These are phyloP conservation scores for Starmerella floricola DNA, from an alignment of 805 yeast genomes.

Conservation along the genomic window DNA sequence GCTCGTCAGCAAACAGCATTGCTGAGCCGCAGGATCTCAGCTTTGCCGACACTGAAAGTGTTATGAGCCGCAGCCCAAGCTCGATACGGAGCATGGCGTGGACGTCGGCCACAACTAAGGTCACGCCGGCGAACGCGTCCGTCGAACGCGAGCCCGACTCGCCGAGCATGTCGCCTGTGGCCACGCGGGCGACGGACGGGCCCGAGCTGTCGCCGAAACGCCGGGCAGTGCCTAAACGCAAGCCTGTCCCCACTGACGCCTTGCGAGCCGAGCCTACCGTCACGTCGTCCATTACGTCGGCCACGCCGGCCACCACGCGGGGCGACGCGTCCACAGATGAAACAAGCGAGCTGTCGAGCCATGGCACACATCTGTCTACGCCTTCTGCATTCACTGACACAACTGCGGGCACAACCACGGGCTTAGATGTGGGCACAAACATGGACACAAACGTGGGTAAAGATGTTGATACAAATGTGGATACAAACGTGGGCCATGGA, in stretches of 20 bases:
- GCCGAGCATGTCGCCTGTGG: too few species aligned
- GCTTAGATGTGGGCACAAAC: too few species aligned
- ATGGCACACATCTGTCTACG: too few species aligned
- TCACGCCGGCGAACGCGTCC: constrained; percentile 5
- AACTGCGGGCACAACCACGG: too few species aligned
- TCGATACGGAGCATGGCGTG: constrained; percentile 3
- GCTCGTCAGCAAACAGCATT: background rate
- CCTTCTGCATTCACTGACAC: too few species aligned
- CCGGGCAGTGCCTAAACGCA: constrained; percentile 1
- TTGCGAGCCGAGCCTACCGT: background rate
- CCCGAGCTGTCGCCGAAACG: background rate
- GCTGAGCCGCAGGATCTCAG: background rate
- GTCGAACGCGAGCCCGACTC: background rate
- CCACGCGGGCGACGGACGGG: background rate
- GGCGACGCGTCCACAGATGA: too few species aligned
- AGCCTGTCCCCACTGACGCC: constrained; percentile 1
- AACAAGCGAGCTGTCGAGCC: too few species aligned
- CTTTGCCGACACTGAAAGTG: constrained; percentile 1
- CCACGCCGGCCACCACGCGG: too few species aligned
- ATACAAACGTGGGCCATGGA: too few species aligned
- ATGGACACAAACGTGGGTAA: too few species aligned
- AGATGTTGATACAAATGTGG: too few species aligned
- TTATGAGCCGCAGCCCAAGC: constrained; percentile 5
- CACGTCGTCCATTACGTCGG: too few species aligned
- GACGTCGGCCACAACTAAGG: constrained; percentile 8